A percentile compares a stretch with the other conserved stretches of the same genome.
Evolutionary conservation across 2,329 filamentous ascomycete genomes (phyloP).

Genomic region (Penicillium occitanis): DNA sequence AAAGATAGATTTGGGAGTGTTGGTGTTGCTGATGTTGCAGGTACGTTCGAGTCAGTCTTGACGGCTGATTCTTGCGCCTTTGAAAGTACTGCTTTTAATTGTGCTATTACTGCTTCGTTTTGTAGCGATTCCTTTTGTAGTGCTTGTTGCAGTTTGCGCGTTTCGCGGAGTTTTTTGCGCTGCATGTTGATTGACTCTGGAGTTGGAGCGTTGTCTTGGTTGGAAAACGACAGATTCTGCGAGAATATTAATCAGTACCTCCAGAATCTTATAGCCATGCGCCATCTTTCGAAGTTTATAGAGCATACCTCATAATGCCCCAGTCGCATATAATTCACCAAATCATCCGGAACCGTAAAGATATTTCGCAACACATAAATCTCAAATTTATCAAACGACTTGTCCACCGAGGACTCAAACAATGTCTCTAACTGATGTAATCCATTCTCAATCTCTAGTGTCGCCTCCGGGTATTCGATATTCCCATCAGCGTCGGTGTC

Average conservation of each 20-base stretch:
- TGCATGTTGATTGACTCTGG: conserved; percentile 70
- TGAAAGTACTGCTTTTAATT: conserved; percentile 61
- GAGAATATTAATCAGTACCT: neutral
- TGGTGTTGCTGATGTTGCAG: conserved; percentile 22
- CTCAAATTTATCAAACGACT: conserved; percentile 82
- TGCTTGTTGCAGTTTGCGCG: conserved; percentile 69
- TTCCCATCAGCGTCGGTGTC: conserved; percentile 49
- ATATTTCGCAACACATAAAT: conserved; percentile 89
- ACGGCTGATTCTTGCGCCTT: conserved; percentile 22
- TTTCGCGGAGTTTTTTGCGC: conserved; percentile 72
- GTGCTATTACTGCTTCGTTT: conserved; percentile 69
- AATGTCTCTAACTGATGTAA: conserved; percentile 81
- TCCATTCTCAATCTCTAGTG: conserved; percentile 81
- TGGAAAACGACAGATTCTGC: conserved; percentile 41
- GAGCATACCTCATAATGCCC: conserved; percentile 73
- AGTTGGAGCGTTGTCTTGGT: conserved; percentile 50
- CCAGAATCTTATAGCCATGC: neutral
- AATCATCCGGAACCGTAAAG: conserved; percentile 68
- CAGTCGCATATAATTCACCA: conserved; percentile 74
- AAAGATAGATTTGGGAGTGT: conserved; percentile 53
- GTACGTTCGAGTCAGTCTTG: conserved; percentile 21
- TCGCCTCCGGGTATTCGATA: conserved; percentile 52
- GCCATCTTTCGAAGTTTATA: neutral
- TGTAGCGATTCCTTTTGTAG: conserved; percentile 68
- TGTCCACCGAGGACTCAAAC: conserved; percentile 76